These are phyloP conservation scores for Berkeleyomyces basicola DNA, from an alignment of 2,329 filamentous ascomycete genomes.

Conservation along the genomic window DNA sequence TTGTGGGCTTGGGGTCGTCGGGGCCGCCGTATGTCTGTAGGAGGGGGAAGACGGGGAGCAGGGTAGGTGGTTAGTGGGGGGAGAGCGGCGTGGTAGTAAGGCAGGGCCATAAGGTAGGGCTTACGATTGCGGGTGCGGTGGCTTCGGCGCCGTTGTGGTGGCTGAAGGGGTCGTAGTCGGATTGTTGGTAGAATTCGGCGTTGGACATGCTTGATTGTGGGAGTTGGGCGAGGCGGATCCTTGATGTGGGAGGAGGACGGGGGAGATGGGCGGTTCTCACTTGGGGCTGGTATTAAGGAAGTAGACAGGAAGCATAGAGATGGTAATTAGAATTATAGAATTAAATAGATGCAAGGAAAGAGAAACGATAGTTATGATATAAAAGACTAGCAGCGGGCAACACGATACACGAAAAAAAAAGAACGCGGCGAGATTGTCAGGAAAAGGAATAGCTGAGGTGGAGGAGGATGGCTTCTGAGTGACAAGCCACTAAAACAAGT, in stretches of 20 bases:
- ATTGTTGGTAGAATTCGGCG: constrained; percentile 10
- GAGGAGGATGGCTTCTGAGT: background rate
- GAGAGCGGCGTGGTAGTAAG: background rate
- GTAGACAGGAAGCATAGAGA: background rate
- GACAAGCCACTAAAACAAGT: background rate
- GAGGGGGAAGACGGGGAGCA: background rate
- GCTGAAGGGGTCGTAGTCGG: constrained; percentile 11
- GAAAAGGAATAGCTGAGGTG: background rate
- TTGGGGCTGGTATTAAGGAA: background rate
- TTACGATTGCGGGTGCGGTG: constrained; percentile 1
- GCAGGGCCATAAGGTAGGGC: background rate
- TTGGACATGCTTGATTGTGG: constrained; percentile 4
- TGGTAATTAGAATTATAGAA: background rate
- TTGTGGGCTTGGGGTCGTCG: background rate
- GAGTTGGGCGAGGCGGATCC: background rate
- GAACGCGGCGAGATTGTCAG: background rate
- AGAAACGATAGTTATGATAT: background rate
- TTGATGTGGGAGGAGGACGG: background rate
- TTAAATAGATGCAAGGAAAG: background rate
- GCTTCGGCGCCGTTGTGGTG: background rate
- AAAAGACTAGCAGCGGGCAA: background rate
- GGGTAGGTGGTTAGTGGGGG: background rate
- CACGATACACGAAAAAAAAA: background rate
- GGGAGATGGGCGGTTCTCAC: background rate
- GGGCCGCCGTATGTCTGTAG: background rate